Percentiles rank a stretch among this genome's conserved stretches.
phyloP scores from a whole-genome alignment of 805 yeast genomes.

The Cyberlindnera americana region DNA sequence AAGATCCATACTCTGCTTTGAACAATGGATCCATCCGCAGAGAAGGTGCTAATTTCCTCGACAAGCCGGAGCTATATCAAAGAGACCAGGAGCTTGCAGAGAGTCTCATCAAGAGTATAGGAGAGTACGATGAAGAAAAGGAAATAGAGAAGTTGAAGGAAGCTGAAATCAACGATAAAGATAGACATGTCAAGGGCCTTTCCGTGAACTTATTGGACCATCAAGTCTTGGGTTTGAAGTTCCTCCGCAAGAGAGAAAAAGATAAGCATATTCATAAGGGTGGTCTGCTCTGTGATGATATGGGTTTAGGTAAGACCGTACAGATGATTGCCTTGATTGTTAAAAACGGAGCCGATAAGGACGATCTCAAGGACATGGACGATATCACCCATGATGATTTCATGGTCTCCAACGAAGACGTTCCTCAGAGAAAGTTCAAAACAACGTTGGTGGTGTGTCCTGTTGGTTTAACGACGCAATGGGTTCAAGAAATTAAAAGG shows the following conservation, averaged over 20 bases:
- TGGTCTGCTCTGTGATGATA: constrained; percentile 78
- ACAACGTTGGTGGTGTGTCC: constrained; percentile 70
- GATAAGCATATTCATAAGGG: constrained; percentile 35
- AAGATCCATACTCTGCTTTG: constrained; percentile 22
- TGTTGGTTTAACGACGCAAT: constrained; percentile 66
- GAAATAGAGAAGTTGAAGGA: constrained; percentile 15
- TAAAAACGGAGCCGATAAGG: constrained; percentile 27
- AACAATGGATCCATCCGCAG: constrained; percentile 16
- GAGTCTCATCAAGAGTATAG: constrained; percentile 13
- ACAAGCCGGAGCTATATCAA: constrained; percentile 9
- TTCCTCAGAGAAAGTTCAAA: constrained; percentile 21
- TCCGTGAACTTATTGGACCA: constrained; percentile 40
- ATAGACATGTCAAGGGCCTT: constrained; percentile 34
- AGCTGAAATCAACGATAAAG: constrained; percentile 19
- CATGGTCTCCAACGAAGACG: constrained; percentile 4
- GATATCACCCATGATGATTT: constrained; percentile 9
- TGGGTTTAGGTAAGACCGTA: constrained; percentile 88
- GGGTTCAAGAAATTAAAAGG: constrained; percentile 64
- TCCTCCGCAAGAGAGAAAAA: constrained; percentile 38
- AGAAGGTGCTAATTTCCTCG: constrained; percentile 21
- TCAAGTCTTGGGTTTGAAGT: constrained; percentile 42
- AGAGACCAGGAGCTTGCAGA: constrained; percentile 15
- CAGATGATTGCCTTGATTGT: constrained; percentile 64
- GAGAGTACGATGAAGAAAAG: constrained; percentile 16
- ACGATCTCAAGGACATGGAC: constrained; percentile 8